A percentile compares a stretch with the other conserved stretches of the same genome.
Conservation (phyloP, 2,329 filamentous ascomycete genomes). For the Akanthomyces lecanii region DNA sequence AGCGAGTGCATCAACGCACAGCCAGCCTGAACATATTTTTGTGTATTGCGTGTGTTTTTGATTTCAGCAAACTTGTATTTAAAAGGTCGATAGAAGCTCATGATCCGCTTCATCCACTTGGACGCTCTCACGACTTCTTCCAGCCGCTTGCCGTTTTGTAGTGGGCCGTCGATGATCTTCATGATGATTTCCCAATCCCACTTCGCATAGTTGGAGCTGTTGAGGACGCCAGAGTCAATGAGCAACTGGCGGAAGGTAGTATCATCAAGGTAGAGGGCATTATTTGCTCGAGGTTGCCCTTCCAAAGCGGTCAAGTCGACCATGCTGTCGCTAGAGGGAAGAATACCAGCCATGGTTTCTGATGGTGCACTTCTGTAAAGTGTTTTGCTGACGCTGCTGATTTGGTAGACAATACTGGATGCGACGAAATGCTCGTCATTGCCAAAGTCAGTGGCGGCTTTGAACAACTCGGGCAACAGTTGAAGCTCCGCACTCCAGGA, state of each 20-base stretch:
- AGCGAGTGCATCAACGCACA: slow-evolving; percentile 85
- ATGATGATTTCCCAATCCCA: slow-evolving; percentile 97
- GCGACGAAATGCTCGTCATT: slow-evolving; percentile 72
- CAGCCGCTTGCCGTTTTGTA: slow-evolving; percentile 84
- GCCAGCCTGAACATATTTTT: slow-evolving; percentile 87
- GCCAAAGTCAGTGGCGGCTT: slow-evolving; percentile 67
- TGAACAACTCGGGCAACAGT: slow-evolving; percentile 79
- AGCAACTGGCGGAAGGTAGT: slow-evolving; percentile 60
- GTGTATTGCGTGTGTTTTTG: slow-evolving; percentile 85
- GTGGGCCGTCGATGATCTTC: slow-evolving; percentile 84
- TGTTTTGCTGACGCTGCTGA: slow-evolving; percentile 93
- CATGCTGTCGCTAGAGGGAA: slow-evolving; percentile 42
- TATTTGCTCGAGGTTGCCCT: slow-evolving; percentile 50
- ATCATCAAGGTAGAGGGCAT: slow-evolving; percentile 50
- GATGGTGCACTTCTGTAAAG: slow-evolving; percentile 72
- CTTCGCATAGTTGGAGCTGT: slow-evolving; percentile 85
- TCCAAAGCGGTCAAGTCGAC: slow-evolving; percentile 49
- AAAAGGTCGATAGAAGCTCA: slow-evolving; percentile 95
- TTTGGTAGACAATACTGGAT: slow-evolving; percentile 91
- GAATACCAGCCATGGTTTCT: slow-evolving; percentile 32
- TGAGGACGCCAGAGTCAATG: slow-evolving; percentile 79
- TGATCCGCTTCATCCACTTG: slow-evolving; percentile 91
- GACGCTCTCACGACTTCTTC: slow-evolving; percentile 93
- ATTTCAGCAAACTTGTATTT: slow-evolving; percentile 92
- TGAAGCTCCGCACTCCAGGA: slow-evolving; percentile 82